Percentiles rank a stretch among this genome's conserved stretches.
Conservation (phyloP, 164 flowering plant species). For the Paratinospora sagittata region DNA sequence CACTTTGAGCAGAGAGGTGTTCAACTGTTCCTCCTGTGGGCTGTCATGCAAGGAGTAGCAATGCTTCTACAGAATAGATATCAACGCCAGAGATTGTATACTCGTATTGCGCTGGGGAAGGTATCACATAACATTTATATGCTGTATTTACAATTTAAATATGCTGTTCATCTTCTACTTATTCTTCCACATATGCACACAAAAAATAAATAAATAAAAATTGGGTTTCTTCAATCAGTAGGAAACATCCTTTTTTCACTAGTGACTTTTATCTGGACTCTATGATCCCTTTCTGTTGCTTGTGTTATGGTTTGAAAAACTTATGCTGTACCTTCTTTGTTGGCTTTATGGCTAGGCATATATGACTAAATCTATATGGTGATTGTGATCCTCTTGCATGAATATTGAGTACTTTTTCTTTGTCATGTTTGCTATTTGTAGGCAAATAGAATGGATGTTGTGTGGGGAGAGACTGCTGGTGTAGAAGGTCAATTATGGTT, state of each 20-base stretch:
- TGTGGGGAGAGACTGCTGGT: constrained; percentile 99
- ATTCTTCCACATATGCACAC: no score
- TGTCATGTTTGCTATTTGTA: constrained; percentile 22
- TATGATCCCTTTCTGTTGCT: neutral
- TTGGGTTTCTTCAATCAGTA: no score
- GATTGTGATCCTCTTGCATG: neutral
- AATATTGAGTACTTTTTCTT: neutral
- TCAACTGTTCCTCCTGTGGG: constrained; percentile 82
- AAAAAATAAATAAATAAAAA: neutral
- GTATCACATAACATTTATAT: constrained; percentile 22
- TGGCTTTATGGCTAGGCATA: neutral
- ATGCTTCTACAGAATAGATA: constrained; percentile 97
- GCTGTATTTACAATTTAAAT: neutral
- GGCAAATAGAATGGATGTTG: constrained; percentile 99
- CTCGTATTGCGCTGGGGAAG: constrained; percentile 99
- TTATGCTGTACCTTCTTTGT: neutral
- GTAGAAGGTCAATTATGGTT: constrained; percentile 91
- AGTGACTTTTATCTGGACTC: neutral
- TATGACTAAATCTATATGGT: neutral
- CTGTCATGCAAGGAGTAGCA: constrained; percentile 97
- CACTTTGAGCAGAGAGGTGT: constrained; percentile 67
- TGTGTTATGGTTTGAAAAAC: neutral
- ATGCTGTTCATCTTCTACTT: neutral
- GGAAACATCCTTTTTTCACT: no score
- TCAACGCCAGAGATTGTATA: constrained; percentile 92